Percentiles rank a stretch among this genome's conserved stretches.
These are phyloP conservation scores for Agrocybe pediades DNA, from an alignment of 768 basidiomycete genomes.

Conservation along the genomic window DNA sequence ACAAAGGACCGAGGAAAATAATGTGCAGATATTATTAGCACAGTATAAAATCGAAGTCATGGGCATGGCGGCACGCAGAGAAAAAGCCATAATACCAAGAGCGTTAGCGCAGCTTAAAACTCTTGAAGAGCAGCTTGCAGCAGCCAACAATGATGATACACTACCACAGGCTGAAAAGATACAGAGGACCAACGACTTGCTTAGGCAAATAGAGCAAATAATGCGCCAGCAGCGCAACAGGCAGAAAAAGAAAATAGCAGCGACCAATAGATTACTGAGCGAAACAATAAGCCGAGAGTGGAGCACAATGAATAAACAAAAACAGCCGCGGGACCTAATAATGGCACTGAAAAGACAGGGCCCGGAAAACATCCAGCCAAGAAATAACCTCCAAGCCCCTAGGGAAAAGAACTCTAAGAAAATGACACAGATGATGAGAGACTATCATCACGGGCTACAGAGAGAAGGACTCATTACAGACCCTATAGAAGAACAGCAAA, in stretches of 20 bases:
- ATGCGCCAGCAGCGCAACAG: not conserved
- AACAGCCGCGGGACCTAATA: constrained; percentile 6
- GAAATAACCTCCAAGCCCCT: constrained; percentile 9
- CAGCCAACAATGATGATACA: not conserved
- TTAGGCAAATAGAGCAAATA: not conserved
- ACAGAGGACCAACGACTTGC: not conserved
- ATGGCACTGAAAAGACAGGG: not conserved
- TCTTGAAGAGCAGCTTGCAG: not conserved
- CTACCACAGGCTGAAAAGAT: not conserved
- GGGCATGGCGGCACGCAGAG: not conserved
- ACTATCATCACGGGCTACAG: constrained; percentile 32
- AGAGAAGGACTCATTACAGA: too few relatives aligned
- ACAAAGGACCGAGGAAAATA: not conserved
- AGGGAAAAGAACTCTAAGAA: constrained; percentile 20
- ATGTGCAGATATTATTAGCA: not conserved
- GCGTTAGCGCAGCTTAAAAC: not conserved
- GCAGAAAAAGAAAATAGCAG: not conserved
- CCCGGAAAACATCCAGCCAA: not conserved
- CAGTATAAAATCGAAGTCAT: not conserved
- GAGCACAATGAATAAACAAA: not conserved
- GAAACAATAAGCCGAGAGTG: constrained; percentile 4
- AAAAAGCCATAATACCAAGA: not conserved
- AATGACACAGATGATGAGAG: constrained; percentile 33
- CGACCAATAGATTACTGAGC: not conserved
- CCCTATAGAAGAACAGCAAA: not conserved